Conservation (phyloP, 139 green algal genomes). For the Edaphochlamys debaryana region DNA sequence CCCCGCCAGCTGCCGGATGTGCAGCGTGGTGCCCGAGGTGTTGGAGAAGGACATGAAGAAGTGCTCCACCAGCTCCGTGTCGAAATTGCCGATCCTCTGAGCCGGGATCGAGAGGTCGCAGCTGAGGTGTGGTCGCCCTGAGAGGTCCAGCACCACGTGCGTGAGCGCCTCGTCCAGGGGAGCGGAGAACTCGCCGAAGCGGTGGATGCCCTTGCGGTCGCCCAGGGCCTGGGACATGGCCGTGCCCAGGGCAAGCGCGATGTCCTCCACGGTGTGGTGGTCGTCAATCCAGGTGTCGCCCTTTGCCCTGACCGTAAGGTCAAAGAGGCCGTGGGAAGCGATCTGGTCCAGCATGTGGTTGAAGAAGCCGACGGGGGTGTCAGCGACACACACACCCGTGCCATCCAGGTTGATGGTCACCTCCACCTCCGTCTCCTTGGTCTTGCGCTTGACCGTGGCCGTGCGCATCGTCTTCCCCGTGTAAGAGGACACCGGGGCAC, state of each 20-base stretch:
- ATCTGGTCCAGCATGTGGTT: conserved; percentile 99
- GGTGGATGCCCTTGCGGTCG: conserved; percentile 93
- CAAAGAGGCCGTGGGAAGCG: conserved; percentile 88
- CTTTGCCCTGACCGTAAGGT: conserved; percentile 81
- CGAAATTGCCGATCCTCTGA: conserved; percentile 92
- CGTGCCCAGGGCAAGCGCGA: conserved; percentile 81
- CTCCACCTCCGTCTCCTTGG: conserved; percentile 94
- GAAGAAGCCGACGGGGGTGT: conserved; percentile 91
- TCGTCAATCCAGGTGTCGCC: conserved; percentile 99
- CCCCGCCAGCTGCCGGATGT: conserved; percentile 90
- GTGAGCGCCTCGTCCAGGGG: conserved; percentile 96
- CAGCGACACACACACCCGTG: conserved; percentile 81
- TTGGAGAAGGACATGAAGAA: conserved; percentile 97
- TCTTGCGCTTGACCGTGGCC: conserved; percentile 71
- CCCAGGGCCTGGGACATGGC: conserved; percentile 84
- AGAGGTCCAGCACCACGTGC: conserved; percentile 93
- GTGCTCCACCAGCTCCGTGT: conserved; percentile 97
- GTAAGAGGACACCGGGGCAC: background rate
- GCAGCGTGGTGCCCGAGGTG: conserved; percentile 92
- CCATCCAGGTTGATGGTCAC: conserved; percentile 95
- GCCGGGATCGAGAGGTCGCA: conserved; percentile 89
- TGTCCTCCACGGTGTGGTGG: conserved; percentile 99
- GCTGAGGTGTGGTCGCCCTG: conserved; percentile 88
- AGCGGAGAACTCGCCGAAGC: conserved; percentile 95
- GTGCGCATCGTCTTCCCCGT: conserved; percentile 4